Base-by-base conservation (phyloP, 192 early-diverging fungal species). In the Umbelopsis isabellina region DNA sequence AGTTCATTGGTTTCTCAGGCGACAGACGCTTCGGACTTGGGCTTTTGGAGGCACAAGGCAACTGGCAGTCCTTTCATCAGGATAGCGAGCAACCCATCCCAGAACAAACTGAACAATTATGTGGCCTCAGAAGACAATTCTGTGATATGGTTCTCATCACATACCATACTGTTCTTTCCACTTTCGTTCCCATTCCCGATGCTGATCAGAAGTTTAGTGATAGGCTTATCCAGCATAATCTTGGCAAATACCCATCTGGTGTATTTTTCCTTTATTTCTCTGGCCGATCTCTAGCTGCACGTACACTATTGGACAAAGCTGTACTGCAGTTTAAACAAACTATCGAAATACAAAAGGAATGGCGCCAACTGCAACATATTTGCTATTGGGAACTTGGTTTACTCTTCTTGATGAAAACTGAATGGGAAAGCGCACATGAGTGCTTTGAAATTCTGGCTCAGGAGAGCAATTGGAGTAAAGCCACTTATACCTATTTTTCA, bases 381-480 rank as follows among this genome's bases (percentile, higher is more conserved):
- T 92, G 91, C 65, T 89, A 90, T 66, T 96, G 93, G 92, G 95
- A 95, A 70, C 79, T 91, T 18, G 86, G 90, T 15, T 78, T 91
- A 46, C 86, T 86, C 55, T 83, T 84, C 61, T 86, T 90, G 77
- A 82, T 90, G 47, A 75, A 90, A 21, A 76, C 78, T 0, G 80
- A 88, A 37, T 95, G 89, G 83, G 71, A 80, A 27, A 83, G 82
- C 6, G 89, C 90, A 0, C 82, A 77, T 45, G 77, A 87, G 16
- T 86, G 87, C 13, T 92, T 89, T 73, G 83, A 83, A 16, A 83
- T 84, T 5, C 77, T 97, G 35, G 78, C 80, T 50, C 83, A 85
- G 55, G 94, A 97, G 69, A 94, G 90, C 71, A 89, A 91, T 52
- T 97, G 95, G 95, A 90, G 91, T 71, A 91, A 91, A 68, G 91